Evolutionary conservation across 2,329 filamentous ascomycete genomes (phyloP).

Genomic region (Paraconiothyrium sp.): DNA sequence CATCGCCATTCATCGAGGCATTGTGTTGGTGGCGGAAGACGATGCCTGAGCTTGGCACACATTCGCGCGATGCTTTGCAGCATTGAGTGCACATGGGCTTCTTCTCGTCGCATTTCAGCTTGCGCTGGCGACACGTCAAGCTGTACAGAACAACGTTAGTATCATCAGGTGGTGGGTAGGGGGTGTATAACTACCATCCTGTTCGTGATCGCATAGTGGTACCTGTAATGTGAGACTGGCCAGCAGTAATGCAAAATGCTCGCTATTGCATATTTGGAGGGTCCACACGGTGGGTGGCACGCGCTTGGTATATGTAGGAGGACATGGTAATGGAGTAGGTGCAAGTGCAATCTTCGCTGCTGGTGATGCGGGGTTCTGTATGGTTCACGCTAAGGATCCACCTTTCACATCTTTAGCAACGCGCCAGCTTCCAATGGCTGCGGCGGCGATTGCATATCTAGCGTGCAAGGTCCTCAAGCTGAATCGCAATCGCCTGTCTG

Average conservation of each 20-base stretch:
- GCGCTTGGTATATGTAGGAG: conserved; percentile 43
- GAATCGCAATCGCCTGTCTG: conserved; percentile 39
- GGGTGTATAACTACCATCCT: conserved; percentile 47
- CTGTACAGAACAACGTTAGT: conserved; percentile 30
- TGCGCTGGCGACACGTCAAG: conserved; percentile 66
- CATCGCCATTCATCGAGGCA: conserved; percentile 70
- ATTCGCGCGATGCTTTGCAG: conserved; percentile 67
- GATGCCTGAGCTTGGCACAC: conserved; percentile 68
- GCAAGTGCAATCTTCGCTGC: conserved; percentile 33
- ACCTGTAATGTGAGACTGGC: conserved; percentile 1
- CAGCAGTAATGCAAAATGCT: neutral
- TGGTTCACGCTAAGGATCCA: conserved; percentile 47
- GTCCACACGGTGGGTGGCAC: conserved; percentile 31
- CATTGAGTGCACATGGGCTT: conserved; percentile 70
- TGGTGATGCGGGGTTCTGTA: conserved; percentile 46
- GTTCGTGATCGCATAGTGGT: conserved; percentile 51
- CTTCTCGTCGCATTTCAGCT: conserved; percentile 72
- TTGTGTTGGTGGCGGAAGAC: conserved; percentile 76
- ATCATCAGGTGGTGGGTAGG: conserved; percentile 20
- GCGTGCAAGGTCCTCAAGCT: conserved; percentile 27
- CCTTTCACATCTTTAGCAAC: conserved; percentile 32
- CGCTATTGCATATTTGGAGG: conserved; percentile 11
- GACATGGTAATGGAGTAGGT: conserved; percentile 35
- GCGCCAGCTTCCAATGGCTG: conserved; percentile 3
- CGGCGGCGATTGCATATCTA: conserved; percentile 4